These are phyloP conservation scores for Mycena sp. DNA, from an alignment of 1,284 basidiomycete genomes.

Conservation along the genomic window DNA sequence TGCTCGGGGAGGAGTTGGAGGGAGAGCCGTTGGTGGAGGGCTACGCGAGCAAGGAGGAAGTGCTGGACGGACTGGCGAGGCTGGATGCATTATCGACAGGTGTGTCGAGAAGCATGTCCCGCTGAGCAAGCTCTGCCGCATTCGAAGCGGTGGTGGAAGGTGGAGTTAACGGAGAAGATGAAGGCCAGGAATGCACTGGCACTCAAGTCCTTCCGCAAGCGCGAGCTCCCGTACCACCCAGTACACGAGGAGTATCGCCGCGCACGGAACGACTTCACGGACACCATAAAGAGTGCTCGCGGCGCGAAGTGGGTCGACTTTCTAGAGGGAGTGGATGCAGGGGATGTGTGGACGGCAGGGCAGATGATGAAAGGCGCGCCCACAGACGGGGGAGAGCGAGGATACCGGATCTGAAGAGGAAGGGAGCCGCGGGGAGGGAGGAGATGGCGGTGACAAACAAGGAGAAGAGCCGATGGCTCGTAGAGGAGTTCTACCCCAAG, in stretches of 20 bases:
- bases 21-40: neutral
- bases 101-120: neutral
- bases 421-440: neutral
- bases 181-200: neutral
- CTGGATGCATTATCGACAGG: neutral
- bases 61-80: neutral
- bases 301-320: neutral
- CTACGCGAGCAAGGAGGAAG: constrained; percentile 1
- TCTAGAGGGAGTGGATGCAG: neutral
- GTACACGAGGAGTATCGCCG: neutral
- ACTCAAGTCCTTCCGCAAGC: neutral
- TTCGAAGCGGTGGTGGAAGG: constrained; percentile 1
- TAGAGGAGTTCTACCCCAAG: neutral
- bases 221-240: neutral
- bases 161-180: neutral
- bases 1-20: neutral
- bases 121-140: neutral
- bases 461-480: neutral
- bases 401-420: neutral
- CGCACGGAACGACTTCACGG: neutral
- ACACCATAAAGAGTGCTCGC: neutral
- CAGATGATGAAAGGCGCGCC: neutral
- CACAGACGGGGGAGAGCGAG: constrained; percentile 7
- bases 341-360: constrained; percentile 2
- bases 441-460: neutral